Evolutionary conservation across 2,329 filamentous ascomycete genomes (phyloP), one percentile per base, ranked within the genome.

Genomic region (Fusarium verticillioides): DNA sequence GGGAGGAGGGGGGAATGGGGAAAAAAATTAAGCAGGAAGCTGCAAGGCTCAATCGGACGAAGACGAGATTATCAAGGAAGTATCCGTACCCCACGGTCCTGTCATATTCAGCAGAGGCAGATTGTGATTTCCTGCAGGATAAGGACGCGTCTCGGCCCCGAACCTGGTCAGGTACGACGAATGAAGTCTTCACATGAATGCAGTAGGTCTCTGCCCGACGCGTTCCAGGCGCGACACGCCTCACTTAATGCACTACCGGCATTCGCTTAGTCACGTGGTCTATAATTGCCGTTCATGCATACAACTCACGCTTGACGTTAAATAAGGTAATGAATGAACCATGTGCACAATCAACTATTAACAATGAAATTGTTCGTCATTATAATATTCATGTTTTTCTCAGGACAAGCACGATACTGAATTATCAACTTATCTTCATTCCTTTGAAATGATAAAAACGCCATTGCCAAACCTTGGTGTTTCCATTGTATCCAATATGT

Each of bases 261-360:
- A 36, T 71, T 40, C 73, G 64, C 75, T 77, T 54, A 47, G 49
- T 76, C 75, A 77, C 75, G 62, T 77, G 75, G 39, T 32, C 28
- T 50, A 30, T 28, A 28, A n/a, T 40, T 59, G 23, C 40, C 30
- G 13, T 50, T 50, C 28, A 36, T 58, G 19, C 54, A 34, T 28
- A 12, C 19, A 28, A 39, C 36, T 30, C 40, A 61, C 15, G 23
- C 19, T 28, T 23, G 9, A 9, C 39, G 23, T 43, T 32, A 23
- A 30, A 40, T 42, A 63, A 44, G 36, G 32, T 26, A 36, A 26
- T 26, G 12, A n/a, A 44, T 16, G 19, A 46, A 46, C 28, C 15
- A 46, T n/a, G 11, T 36, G 21, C 26, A 19, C 16, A 39, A 28
- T 42, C 9, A 28, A n/a, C 23, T 16, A 21, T 9, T 10, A 34